These are phyloP conservation scores for Diplotaxis tenuifolia DNA, from an alignment of 345 rosid genomes.

Conservation along the genomic window DNA sequence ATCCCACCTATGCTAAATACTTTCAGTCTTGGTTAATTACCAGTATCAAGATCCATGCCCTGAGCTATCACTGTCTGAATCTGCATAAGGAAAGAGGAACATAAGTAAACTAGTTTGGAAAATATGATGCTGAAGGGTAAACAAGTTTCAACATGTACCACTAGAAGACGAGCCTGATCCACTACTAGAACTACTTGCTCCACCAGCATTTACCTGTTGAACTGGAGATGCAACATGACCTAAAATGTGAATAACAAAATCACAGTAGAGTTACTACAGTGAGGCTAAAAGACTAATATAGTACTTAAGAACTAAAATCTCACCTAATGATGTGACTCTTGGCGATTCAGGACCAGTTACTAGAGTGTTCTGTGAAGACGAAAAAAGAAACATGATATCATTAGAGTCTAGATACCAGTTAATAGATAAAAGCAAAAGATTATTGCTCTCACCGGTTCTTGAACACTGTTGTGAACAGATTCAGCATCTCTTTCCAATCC, in stretches of 20 bases:
- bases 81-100: constrained; percentile 23
- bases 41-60: constrained; percentile 31
- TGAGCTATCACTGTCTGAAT: constrained; percentile 36
- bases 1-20: constrained; percentile 32
- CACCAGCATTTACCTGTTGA: constrained; percentile 27
- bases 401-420: not conserved
- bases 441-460: constrained; percentile 46
- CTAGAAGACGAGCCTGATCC: constrained; percentile 40
- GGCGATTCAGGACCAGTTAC: constrained; percentile 16
- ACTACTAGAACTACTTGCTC: constrained; percentile 39
- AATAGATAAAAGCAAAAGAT: not conserved
- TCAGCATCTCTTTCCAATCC: constrained; percentile 39
- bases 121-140: not conserved
- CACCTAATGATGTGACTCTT: constrained; percentile 29
- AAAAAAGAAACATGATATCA: constrained; percentile 6
- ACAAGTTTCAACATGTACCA: constrained; percentile 29
- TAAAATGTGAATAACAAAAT: not conserved
- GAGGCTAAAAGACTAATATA: not conserved
- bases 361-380: constrained; percentile 23
- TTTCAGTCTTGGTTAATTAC: constrained; percentile 32
- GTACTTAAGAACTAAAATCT: constrained; percentile 11
- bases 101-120: constrained; percentile 5
- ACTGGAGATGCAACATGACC: constrained; percentile 26
- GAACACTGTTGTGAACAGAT: constrained; percentile 39
- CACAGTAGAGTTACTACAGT: constrained; percentile 20